Evolutionary conservation across 23 red algal genomes (phyloP).

Genomic region (Cyanidium caldarium): DNA sequence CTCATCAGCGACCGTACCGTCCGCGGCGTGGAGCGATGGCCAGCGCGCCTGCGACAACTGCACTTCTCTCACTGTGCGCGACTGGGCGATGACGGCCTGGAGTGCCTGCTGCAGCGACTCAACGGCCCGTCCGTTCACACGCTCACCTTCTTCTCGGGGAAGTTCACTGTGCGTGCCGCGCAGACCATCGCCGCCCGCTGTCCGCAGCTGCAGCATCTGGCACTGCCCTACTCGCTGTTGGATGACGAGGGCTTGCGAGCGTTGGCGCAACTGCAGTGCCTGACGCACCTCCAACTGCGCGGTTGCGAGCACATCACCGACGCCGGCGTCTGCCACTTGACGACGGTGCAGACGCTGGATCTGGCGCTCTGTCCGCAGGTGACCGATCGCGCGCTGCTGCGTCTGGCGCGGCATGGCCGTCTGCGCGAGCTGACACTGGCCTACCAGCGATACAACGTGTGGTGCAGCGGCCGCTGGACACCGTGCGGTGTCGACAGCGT

Average conservation of each 20-base stretch:
- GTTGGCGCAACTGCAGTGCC: not conserved
- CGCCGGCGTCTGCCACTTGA: not conserved
- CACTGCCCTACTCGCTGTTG: not conserved
- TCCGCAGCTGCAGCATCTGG: not conserved
- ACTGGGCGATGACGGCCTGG: not conserved
- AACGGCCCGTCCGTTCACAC: not conserved
- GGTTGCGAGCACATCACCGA: not conserved
- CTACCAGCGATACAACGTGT: conserved; percentile 5
- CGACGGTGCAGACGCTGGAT: not conserved
- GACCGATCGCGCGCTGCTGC: not conserved
- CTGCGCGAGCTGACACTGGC: not conserved
- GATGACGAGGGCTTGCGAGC: not conserved
- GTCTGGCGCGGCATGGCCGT: not conserved
- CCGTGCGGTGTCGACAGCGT: not conserved
- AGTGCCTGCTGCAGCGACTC: not conserved
- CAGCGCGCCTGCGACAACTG: not conserved
- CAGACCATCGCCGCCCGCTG: not conserved
- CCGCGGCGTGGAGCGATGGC: not conserved
- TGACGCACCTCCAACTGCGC: not conserved
- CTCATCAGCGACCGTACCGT: not conserved
- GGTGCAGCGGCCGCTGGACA: not conserved
- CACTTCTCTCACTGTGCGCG: not conserved
- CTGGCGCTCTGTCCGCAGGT: conserved; percentile 3
- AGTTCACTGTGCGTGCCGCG: not conserved
- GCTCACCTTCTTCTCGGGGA: conserved; percentile 1